Base-by-base conservation (phyloP, 1,284 basidiomycete genomes). In the Singerocomus rubriflavus region DNA sequence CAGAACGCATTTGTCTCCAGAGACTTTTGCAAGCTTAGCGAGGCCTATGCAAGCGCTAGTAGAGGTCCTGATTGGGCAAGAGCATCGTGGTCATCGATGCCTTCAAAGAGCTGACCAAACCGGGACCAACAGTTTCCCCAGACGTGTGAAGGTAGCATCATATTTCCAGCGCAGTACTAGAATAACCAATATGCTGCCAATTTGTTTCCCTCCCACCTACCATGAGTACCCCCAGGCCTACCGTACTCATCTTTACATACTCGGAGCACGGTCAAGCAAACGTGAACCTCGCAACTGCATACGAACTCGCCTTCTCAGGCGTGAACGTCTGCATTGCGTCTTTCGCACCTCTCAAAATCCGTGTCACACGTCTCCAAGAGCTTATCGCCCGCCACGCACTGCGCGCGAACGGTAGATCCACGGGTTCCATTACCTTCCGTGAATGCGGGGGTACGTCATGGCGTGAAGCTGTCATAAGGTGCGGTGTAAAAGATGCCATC, bases 241-340 rank as follows among this genome's bases (percentile, higher is more conserved):
- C 43, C 7, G 54, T 43, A 4, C 54, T 56, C 34, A 21, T 54
- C 17, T 45, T 43, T 10, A 48, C 54, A n/a, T 57, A 37, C 27
- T 26, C 55, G 5, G 51, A 56, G 36, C 34, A 49, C 7, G 55
- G 55, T 4, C 45, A 54, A 45, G 35, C 51, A 31, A 57, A 54
- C n/a, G 43, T 49, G 4, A 57, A 39, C 29, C 55, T 56, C 12
- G 54, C 54, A 16, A 55, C n/a, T 30, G 32, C 54, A 12, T 55
- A 55, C 4, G 54, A 57, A n/a, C 54, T 55, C 7, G 44, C 50
- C 2, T 33, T 44, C 6, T 51, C 44, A 6, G 55, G 54, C 6
- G 37, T 32, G 10, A 44, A 48, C 10, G 45, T 55, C 21, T 21
- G 21, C 21, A 21, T 21, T 21, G 21, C 21, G 21, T 21, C 21